Evolutionary conservation across 164 flowering plant species (phyloP).

Genomic region (Macadamia integrifolia): DNA sequence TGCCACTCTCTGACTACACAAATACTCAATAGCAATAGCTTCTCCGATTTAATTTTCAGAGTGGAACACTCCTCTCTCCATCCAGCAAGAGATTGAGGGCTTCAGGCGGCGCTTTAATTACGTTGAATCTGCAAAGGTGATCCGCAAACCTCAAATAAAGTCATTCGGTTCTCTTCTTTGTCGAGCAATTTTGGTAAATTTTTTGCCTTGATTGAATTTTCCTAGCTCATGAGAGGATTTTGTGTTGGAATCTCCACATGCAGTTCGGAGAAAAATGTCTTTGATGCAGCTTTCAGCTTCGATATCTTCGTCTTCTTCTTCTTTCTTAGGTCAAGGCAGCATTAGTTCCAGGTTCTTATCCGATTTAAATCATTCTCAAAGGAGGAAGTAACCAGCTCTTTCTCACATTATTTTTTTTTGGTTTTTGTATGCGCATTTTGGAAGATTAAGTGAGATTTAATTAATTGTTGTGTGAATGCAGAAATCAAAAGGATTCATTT

Average conservation of each 20-base stretch:
- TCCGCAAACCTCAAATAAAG: too few relatives aligned
- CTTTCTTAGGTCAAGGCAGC: neutral
- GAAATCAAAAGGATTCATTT: constrained; percentile 27
- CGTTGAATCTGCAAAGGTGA: too few relatives aligned
- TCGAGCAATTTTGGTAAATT: too few relatives aligned
- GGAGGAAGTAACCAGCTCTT: neutral
- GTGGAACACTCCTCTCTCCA: too few relatives aligned
- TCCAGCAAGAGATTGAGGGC: too few relatives aligned
- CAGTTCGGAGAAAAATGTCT: neutral
- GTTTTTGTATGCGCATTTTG: neutral
- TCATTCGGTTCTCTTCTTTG: too few relatives aligned
- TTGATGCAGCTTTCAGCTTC: neutral
- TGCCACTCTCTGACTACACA: too few relatives aligned
- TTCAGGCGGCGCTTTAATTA: too few relatives aligned
- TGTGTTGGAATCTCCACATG: too few relatives aligned
- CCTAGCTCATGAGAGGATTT: too few relatives aligned
- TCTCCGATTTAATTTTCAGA: too few relatives aligned
- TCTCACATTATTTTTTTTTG: neutral
- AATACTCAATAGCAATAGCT: too few relatives aligned
- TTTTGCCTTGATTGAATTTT: neutral
- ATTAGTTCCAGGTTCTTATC: neutral
- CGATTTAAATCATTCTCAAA: neutral
- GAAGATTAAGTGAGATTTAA: neutral
- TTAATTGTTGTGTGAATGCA: constrained; percentile 13
- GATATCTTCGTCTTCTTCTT: neutral